Evolutionary conservation across 441 rosid genomes (phyloP).

Genomic region (Arabidopsis lyrata): DNA sequence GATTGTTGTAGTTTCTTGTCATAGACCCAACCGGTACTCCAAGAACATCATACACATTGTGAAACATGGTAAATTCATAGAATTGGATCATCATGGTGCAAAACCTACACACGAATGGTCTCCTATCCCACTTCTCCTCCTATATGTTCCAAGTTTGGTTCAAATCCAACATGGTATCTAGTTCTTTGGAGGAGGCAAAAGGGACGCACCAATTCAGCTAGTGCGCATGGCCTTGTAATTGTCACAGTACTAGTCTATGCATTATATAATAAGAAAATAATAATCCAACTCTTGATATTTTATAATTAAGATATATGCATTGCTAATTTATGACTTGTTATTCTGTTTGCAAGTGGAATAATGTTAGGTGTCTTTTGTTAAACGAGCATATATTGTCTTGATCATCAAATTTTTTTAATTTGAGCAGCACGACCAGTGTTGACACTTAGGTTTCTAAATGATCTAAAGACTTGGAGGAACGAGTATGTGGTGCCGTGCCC

Average conservation of each 20-base stretch:
- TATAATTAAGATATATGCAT: background rate
- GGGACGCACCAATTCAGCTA: background rate
- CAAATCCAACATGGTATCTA: constrained; percentile 9
- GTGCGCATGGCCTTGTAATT: background rate
- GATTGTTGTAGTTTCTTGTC: background rate
- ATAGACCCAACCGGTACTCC: background rate
- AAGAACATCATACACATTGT: constrained; percentile 7
- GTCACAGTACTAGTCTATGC: background rate
- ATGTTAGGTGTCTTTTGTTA: too few relatives aligned
- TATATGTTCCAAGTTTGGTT: constrained; percentile 24
- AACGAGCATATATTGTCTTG: too few relatives aligned
- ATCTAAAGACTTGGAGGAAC: too few relatives aligned
- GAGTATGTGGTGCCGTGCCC: too few relatives aligned
- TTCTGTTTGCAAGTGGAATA: too few relatives aligned
- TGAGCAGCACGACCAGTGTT: too few relatives aligned
- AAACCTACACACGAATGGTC: background rate
- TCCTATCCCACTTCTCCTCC: background rate
- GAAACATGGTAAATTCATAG: background rate
- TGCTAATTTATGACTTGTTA: too few relatives aligned
- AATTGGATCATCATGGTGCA: constrained; percentile 1
- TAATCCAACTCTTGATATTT: background rate
- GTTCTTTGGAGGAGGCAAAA: background rate
- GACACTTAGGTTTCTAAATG: too few relatives aligned
- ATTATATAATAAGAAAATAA: background rate
- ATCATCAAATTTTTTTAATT: too few relatives aligned